Evolutionary conservation across 805 yeast genomes (phyloP), one percentile per base, ranked within the genome.

Genomic region (Lipomyces orientalis): DNA sequence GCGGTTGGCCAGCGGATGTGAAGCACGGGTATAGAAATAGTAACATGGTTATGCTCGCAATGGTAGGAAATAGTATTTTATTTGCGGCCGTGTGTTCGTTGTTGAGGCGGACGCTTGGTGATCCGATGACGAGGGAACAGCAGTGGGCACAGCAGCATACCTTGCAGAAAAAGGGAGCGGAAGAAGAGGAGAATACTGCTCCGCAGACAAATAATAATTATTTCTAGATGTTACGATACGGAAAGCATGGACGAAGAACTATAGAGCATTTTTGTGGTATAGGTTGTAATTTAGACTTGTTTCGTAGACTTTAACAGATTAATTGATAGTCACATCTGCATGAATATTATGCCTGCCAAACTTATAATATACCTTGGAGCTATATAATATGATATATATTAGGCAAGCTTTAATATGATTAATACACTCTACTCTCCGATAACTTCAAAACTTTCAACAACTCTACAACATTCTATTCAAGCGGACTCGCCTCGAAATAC

Each of bases 1-100:
- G 85, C 43, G 97, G 97, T 3, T 91, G 97, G 97, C 93, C 95
- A 0, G 89, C 83, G 0, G 97, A 91, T 76, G 82, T 76, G 8
- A 82, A 82, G 4, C 80, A 91, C 70, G 81, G 86, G 56, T 91
- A 81, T 79, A 81, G 85, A 71, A 81, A 91, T 76, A 87, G 93
- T 59, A 91, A 91, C 77, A 90, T 91, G 97, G 91, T 91, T 81
- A 82, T 91, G 79, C 90, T 91, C 29, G 81, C 88, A 29, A 89
- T 91, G 82, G 81, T 88, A 69, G 97, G 97, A 4, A 82, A 86
- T 56, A 87, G 93, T 73, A 90, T 91, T 54, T 70, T 91, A 19
- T 77, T 87, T 5, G 82, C 86, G 22, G 75, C 75, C 12, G 71
- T 74, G 7, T 76, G 80, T 68, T 75, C 79, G 9, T 31, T 76